These are phyloP conservation scores for Amylocystis lapponica DNA, from an alignment of 768 basidiomycete species.

Conservation along the genomic window DNA sequence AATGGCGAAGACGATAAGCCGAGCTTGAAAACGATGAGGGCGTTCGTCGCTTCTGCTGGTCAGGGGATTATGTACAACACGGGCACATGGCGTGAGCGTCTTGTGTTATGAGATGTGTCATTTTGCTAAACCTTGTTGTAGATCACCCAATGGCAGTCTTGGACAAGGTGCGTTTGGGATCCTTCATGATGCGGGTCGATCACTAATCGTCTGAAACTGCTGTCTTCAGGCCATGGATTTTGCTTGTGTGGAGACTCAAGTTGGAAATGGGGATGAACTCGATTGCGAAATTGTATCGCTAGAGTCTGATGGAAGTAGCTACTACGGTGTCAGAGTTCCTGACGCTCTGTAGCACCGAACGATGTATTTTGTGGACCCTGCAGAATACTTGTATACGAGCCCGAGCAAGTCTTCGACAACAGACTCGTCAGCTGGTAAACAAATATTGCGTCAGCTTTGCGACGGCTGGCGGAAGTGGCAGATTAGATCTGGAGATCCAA, in stretches of 20 bases:
- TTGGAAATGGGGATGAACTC: conserved; percentile 65
- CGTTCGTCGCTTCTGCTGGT: conserved; percentile 72
- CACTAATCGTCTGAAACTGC: background rate
- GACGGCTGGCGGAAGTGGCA: background rate
- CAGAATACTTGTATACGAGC: too few relatives aligned
- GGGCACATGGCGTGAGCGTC: conserved; percentile 80
- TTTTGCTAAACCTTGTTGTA: conserved; percentile 33
- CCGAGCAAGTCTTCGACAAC: too few relatives aligned
- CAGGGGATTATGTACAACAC: conserved; percentile 86
- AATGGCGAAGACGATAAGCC: conserved; percentile 76
- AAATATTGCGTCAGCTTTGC: background rate
- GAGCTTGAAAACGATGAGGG: conserved; percentile 65
- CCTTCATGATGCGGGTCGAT: background rate
- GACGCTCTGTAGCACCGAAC: too few relatives aligned
- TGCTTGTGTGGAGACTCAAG: conserved; percentile 90
- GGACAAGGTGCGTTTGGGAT: conserved; percentile 45
- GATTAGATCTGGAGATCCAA: background rate
- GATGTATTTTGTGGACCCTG: too few relatives aligned
- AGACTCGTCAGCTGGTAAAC: too few relatives aligned
- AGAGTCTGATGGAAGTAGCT: too few relatives aligned
- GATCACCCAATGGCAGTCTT: conserved; percentile 92
- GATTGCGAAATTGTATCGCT: conserved; percentile 86
- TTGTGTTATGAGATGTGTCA: background rate
- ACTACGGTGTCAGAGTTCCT: too few relatives aligned
- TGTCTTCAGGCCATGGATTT: conserved; percentile 66